phyloP scores from a whole-genome alignment of 164 flowering plant genomes.

The Macadamia integrifolia region DNA sequence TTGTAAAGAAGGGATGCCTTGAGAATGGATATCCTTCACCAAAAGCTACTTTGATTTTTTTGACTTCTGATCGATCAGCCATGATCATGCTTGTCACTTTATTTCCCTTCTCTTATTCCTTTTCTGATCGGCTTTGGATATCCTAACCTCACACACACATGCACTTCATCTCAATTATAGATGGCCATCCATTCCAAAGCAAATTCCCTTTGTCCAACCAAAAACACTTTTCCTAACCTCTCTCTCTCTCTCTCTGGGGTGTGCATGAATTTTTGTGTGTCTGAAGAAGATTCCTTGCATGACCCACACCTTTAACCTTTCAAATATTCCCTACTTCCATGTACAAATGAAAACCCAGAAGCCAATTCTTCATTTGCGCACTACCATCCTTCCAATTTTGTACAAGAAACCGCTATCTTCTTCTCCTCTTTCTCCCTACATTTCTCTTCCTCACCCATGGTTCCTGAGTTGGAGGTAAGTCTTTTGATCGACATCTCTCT shows the following conservation, averaged over 20 bases:
- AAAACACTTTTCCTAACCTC: constrained; percentile 7
- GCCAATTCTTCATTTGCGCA: constrained; percentile 33
- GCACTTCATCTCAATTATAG: constrained; percentile 15
- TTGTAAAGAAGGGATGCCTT: constrained; percentile 26
- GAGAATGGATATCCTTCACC: constrained; percentile 24
- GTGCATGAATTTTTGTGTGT: not conserved
- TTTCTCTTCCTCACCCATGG: constrained; percentile 31
- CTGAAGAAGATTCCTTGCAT: constrained; percentile 58
- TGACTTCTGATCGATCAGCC: not conserved
- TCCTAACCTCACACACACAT: constrained; percentile 17
- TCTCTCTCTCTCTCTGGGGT: not conserved
- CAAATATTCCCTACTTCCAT: constrained; percentile 40
- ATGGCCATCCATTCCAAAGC: constrained; percentile 32
- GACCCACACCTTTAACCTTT: constrained; percentile 57
- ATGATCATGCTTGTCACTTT: not conserved
- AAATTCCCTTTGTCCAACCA: constrained; percentile 29
- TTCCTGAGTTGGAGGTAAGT: constrained; percentile 58
- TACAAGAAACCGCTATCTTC: constrained; percentile 12
- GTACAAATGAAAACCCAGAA: constrained; percentile 38
- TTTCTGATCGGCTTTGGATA: constrained; percentile 43
- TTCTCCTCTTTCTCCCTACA: constrained; percentile 6
- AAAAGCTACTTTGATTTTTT: constrained; percentile 31
- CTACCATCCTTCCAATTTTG: constrained; percentile 17
- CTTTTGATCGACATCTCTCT: not conserved
- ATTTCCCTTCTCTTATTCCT: constrained; percentile 3